Conservation (phyloP, 1,284 basidiomycete species). For the Apiotrichum akiyoshidainum region DNA sequence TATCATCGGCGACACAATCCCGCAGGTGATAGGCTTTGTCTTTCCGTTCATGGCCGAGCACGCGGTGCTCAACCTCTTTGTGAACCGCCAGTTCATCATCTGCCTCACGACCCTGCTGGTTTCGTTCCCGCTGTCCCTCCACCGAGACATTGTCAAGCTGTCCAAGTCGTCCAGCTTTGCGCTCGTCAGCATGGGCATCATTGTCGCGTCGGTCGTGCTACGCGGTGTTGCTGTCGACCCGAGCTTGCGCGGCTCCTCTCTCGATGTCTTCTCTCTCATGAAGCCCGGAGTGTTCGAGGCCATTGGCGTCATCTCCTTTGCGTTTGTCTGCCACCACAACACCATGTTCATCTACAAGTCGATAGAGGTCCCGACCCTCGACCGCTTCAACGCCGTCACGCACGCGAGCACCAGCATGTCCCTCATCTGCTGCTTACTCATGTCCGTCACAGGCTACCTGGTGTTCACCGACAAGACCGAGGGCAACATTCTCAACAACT, state of each 20-base stretch:
- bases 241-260: constrained; percentile 65
- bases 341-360: constrained; percentile 92
- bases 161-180: constrained; percentile 87
- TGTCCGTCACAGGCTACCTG: constrained; percentile 86
- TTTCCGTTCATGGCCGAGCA: constrained; percentile 69
- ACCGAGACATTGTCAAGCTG: constrained; percentile 96
- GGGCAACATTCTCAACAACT: constrained; percentile 93
- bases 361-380: constrained; percentile 81
- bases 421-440: constrained; percentile 72
- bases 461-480: constrained; percentile 93
- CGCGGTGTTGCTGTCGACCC: constrained; percentile 78
- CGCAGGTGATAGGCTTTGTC: constrained; percentile 82
- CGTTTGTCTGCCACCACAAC: constrained; percentile 86
- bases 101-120: constrained; percentile 77
- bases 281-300: constrained; percentile 79
- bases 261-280: constrained; percentile 66
- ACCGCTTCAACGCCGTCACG: constrained; percentile 83
- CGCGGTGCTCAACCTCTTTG: constrained; percentile 72
- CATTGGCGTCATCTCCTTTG: constrained; percentile 92
- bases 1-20: constrained; percentile 88
- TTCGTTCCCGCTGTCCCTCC: constrained; percentile 90
- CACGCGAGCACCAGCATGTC: constrained; percentile 84
- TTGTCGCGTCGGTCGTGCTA: constrained; percentile 80
- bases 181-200: constrained; percentile 88
- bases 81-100: constrained; percentile 85